Conservation (phyloP, 441 rosid genomes). For the Adansonia rubrostipa region DNA sequence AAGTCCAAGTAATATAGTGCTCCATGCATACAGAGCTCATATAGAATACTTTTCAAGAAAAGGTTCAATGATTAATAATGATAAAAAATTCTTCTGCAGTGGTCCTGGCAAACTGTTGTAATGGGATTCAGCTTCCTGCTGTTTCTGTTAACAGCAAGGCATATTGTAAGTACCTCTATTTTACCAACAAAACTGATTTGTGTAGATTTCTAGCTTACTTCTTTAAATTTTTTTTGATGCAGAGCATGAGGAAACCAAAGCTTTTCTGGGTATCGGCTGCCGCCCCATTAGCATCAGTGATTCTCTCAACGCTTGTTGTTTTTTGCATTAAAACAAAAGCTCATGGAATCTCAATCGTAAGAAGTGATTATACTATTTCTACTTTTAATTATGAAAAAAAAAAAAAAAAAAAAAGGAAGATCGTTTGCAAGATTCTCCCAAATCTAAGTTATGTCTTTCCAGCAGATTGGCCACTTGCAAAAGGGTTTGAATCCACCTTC, state of each 20-base stretch:
- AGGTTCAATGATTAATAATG: background rate
- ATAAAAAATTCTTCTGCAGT: constrained; percentile 55
- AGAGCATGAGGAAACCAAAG: constrained; percentile 87
- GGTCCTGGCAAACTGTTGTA: constrained; percentile 89
- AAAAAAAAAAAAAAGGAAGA: background rate
- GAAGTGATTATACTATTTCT: constrained; percentile 30
- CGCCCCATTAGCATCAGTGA: constrained; percentile 80
- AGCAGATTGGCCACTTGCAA: constrained; percentile 87
- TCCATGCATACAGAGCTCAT: too few relatives aligned
- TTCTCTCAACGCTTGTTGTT: constrained; percentile 70
- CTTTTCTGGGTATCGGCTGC: constrained; percentile 95
- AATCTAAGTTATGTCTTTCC: background rate
- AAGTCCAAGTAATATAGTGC: too few relatives aligned
- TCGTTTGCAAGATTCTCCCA: background rate
- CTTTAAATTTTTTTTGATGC: constrained; percentile 21
- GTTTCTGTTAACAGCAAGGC: constrained; percentile 78
- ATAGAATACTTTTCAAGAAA: background rate
- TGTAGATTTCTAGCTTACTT: background rate
- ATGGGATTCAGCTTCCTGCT: constrained; percentile 78
- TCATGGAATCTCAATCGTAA: constrained; percentile 69
- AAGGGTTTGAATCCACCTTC: constrained; percentile 99
- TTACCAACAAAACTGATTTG: background rate
- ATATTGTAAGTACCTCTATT: constrained; percentile 64
- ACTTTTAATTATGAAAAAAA: background rate
- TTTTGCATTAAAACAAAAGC: constrained; percentile 65